Evolutionary conservation across 164 flowering plant genomes (phyloP), one percentile per base, ranked within the genome.

Genomic region (Piper betle): DNA sequence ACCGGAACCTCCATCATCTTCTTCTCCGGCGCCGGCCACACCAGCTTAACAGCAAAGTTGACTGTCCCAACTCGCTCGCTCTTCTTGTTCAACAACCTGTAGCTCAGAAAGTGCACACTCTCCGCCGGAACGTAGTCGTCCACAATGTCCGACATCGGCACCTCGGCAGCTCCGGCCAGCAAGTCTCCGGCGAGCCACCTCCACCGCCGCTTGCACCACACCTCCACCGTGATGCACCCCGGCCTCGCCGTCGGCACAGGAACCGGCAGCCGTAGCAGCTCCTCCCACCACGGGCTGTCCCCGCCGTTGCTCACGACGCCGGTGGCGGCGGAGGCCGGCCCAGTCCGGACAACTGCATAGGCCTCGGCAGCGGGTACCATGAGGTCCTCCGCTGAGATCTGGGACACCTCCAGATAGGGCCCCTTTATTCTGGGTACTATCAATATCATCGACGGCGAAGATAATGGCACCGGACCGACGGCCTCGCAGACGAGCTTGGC

Each of bases 91-190:
- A 25, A 25, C 61, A 64, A 46, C 7, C 61, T 54, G 55, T 64
- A 64, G 48, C 67, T 64, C 12, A 64, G 61, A 16, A 64, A 64
- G 53, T 64, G 61, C 15, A 38, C 18, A 17, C 16, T 37, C n/a
- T 33, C 43, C 2, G 60, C 60, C 43, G 67, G 67, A 42, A 64
- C 61, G 55, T 64, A 64, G 5, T 39, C 43, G 6, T 16, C 43
- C 2, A 52, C 25, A 39, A 64, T 16, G 39, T 64, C 67, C 61
- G 60, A 55, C 37, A 46, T 39, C 16, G 61, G 67, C 37, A 64
- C 38, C 2, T 10, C 48, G 4, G 60, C 53, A 9, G 33, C 37
- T 25, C 67, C 61, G 12, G 57, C 53, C 37, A 16, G 10, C 59
- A 33, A 57, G 25, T 43, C 4, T 10, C 50, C 50, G 8, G 12